phyloP scores from a whole-genome alignment of 345 rosid species.

The Populus alba region DNA sequence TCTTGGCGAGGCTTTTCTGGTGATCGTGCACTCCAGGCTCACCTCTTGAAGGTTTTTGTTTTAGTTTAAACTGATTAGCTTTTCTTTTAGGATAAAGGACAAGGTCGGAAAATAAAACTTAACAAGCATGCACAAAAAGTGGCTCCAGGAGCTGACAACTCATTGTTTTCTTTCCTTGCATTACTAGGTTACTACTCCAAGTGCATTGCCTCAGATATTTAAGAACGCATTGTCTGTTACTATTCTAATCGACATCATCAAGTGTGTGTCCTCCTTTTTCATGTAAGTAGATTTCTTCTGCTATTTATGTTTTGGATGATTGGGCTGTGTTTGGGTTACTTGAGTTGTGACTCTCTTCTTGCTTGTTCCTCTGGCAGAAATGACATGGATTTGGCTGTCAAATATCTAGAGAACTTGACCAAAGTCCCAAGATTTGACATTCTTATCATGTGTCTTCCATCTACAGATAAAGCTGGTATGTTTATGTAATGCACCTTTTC shows the following conservation, averaged over 20 bases:
- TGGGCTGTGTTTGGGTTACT: not conserved
- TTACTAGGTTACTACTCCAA: slow-evolving; percentile 63
- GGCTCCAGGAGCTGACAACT: not conserved
- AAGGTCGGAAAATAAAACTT: not conserved
- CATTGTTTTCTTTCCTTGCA: slow-evolving; percentile 4
- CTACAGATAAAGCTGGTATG: slow-evolving; percentile 69
- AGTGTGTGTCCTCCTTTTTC: slow-evolving; percentile 66
- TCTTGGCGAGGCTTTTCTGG: slow-evolving; percentile 77
- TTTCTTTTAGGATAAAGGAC: not conserved
- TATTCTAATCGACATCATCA: slow-evolving; percentile 62
- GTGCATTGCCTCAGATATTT: slow-evolving; percentile 71
- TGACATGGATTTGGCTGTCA: slow-evolving; percentile 66
- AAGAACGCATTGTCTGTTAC: slow-evolving; percentile 73
- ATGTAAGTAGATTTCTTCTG: slow-evolving; percentile 40
- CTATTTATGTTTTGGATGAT: not conserved
- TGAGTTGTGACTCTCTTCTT: not conserved
- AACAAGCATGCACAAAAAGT: not conserved
- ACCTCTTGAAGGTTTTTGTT: slow-evolving; percentile 64
- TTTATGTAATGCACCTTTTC: not conserved
- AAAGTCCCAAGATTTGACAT: slow-evolving; percentile 88
- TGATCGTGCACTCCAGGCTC: slow-evolving; percentile 51
- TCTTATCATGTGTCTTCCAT: slow-evolving; percentile 73
- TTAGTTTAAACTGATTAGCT: not conserved
- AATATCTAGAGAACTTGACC: slow-evolving; percentile 63
- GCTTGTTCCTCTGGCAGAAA: slow-evolving; percentile 45